These are phyloP conservation scores for Cadophora malorum DNA, from an alignment of 2,329 filamentous ascomycete genomes.

Conservation along the genomic window DNA sequence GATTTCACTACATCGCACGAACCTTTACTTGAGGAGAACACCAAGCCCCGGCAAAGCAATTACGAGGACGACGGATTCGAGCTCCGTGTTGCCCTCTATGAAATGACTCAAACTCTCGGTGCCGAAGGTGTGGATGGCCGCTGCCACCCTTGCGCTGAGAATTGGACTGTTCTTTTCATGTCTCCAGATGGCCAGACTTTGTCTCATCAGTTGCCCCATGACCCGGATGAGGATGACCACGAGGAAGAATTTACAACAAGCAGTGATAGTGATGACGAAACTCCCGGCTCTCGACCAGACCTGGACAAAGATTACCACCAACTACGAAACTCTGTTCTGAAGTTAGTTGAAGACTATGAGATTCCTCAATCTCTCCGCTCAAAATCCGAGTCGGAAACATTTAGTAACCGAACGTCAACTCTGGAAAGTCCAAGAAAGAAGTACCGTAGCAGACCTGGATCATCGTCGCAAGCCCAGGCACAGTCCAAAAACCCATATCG, in stretches of 20 bases:
- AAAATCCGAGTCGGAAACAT: slow-evolving; percentile 64
- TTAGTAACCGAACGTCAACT: slow-evolving; percentile 72
- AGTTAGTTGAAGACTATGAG: slow-evolving; percentile 82
- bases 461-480: slow-evolving; percentile 51
- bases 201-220: slow-evolving; percentile 75
- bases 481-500: slow-evolving; percentile 66
- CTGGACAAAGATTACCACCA: slow-evolving; percentile 82
- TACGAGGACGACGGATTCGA: slow-evolving; percentile 71
- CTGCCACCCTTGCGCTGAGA: slow-evolving; percentile 80
- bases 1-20: slow-evolving; percentile 72
- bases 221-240: slow-evolving; percentile 68
- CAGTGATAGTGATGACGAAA: slow-evolving; percentile 65
- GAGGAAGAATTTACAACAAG: slow-evolving; percentile 69
- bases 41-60: slow-evolving; percentile 53
- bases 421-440: slow-evolving; percentile 58
- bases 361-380: slow-evolving; percentile 72
- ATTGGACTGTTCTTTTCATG: slow-evolving; percentile 83
- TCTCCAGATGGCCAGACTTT: slow-evolving; percentile 74
- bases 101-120: slow-evolving; percentile 72
- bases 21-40: slow-evolving; percentile 63
- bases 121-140: slow-evolving; percentile 68
- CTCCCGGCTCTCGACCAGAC: slow-evolving; percentile 62
- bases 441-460: slow-evolving; percentile 62
- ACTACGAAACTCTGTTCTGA: slow-evolving; percentile 79
- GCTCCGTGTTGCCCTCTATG: slow-evolving; percentile 71